Evolutionary conservation across 2,329 filamentous ascomycete species (phyloP), one percentile per base, ranked within the genome.

Genomic region (Leptographium wingfieldii): DNA sequence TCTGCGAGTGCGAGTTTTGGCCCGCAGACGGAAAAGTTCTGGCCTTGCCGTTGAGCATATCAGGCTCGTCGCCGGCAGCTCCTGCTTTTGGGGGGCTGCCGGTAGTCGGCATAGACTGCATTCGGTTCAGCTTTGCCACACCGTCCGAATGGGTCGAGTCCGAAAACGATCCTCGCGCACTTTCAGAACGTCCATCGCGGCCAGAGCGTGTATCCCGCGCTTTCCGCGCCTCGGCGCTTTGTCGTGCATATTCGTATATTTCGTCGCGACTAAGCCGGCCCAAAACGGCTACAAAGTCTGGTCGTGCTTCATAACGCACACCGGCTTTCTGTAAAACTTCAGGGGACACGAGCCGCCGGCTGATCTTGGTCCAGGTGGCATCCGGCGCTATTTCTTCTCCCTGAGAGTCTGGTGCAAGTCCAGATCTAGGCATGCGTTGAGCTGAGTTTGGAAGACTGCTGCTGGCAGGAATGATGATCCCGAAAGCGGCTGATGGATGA

Each of bases 281-380:
- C 0, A 86, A 74, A 4, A 86, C 70, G 14, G 82, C 83, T 3
- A 85, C 81, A 61, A 81, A 85, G 1, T 79, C 76, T 0, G 81
- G 81, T 1, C 80, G 75, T 11, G 82, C 82, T 68, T 85, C 82
- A 65, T 83, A 85, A 11, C 82, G 77, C 27, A 82, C 74, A 14
- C 80, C 76, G 4, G 80, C 80, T 51, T 76, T 72, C 48, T 77
- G 73, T 3, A 85, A 72, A 0, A 83, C 79, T 63, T 83, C 80
- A 5, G 78, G 77, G n/a, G 80, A 83, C 10, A 85, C 75, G 0
- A 83, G 72, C 1, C 71, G 72, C 14, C 82, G 76, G 59, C 73
- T 75, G 40, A 85, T 81, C 60, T 75, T 78, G 4, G 82, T 85
- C 82, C 82, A 85, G 56, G 76, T 75, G 1, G 81, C 82, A 31